These are phyloP conservation scores for Dittrichia graveolens DNA, from an alignment of 129 eudicot species.

Conservation along the genomic window DNA sequence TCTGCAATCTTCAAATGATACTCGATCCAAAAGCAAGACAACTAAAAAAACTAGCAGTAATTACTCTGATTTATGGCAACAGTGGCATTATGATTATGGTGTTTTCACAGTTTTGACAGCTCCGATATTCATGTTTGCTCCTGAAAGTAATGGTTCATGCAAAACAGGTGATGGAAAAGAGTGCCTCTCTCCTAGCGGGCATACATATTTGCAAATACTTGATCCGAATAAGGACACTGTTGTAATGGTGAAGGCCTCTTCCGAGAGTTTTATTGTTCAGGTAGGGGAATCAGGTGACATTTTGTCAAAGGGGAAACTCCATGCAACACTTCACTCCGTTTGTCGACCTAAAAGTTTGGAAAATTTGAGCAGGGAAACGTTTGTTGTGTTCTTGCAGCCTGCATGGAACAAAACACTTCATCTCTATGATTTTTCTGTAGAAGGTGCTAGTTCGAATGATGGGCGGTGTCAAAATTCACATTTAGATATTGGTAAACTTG, in stretches of 20 bases:
- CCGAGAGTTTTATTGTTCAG: conserved; percentile 73
- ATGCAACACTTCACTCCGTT: conserved; percentile 90
- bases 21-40: conserved; percentile 11
- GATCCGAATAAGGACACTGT: conserved; percentile 56
- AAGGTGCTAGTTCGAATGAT: conserved; percentile 22
- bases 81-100: conserved; percentile 99
- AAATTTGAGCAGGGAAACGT: conserved; percentile 78
- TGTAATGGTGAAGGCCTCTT: conserved; percentile 54
- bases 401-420: conserved; percentile 71
- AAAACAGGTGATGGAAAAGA: conserved; percentile 40
- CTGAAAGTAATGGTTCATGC: conserved; percentile 22
- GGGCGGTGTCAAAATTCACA: conserved; percentile 26
- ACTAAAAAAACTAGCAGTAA: conserved; percentile 3
- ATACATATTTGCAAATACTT: conserved; percentile 66
- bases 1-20: conserved; percentile 37
- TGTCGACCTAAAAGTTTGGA: conserved; percentile 50
- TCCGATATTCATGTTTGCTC: conserved; percentile 68
- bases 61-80: conserved; percentile 71
- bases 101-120: conserved; percentile 75
- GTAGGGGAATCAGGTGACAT: conserved; percentile 94
- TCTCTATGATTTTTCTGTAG: conserved; percentile 50
- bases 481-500: conserved; percentile 42
- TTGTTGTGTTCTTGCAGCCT: conserved; percentile 95
- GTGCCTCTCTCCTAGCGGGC: conserved; percentile 61
- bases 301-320: conserved; percentile 74